Evolutionary conservation across 179 eudicot genomes (phyloP), one percentile per base, ranked within the genome.

Genomic region (Silene noctiflora): DNA sequence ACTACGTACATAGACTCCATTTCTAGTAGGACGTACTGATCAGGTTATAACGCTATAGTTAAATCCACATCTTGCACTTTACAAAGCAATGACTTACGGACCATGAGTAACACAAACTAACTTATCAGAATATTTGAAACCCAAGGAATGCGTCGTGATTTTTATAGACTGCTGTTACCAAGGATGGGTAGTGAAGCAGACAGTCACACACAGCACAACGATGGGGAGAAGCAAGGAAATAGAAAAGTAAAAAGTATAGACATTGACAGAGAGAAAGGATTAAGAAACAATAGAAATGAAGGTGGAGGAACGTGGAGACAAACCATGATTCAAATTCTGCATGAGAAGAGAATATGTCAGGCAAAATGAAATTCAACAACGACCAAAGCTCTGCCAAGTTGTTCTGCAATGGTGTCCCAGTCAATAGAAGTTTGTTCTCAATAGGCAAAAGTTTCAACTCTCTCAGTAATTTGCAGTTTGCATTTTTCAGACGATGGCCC

Each of bases 341-440:
- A 82, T 87, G 94, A 19, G 96, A 91, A 59, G 92, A 90, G 79
- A 96, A 96, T 67, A 96, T 93, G 82, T 96, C 98, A 6, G 98
- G 99, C 85, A 96, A 83, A 81, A 93, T 88, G 84, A 96, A 96
- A 85, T 96, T 90, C 89, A 96, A 79, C 86, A 93, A 80, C 6
- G 99, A 93, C 99, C 99, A 96, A 74, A 96, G 87, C 85, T 96
- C 99, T 17, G 98, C 96, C 83, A 96, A 86, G 86, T 96, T 96
- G 84, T 96, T 96, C 75, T 96, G 99, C 80, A 93, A 84, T 67
- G 98, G 99, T 3, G 99, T 96, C 72, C 99, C 98, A 71, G 99
- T 96, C 80, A 96, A 84, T 33, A 96, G 84, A 81, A 96, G 97
- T 84, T 90, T 93, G 85, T 96, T 96, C 81, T 96, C 98, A 61